Evolutionary conservation across 192 early-diverging fungal species (phyloP).

Genomic region (Dispira simplex): DNA sequence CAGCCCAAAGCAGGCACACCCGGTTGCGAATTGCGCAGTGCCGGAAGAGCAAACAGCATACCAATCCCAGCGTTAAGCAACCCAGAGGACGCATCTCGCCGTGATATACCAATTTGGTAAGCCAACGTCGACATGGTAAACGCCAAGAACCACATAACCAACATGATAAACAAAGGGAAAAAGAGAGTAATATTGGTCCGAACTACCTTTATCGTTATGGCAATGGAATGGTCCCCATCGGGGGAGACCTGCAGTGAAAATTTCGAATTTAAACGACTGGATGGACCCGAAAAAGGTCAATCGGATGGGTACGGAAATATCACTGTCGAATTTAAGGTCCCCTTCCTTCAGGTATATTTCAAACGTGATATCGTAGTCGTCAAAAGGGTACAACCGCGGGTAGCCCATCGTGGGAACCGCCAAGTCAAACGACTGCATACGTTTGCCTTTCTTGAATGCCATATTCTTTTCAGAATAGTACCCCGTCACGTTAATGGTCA

Average conservation of each 20-base stretch:
- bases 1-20: constrained; percentile 8
- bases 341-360: neutral
- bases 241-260: neutral
- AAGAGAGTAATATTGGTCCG: neutral
- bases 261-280: constrained; percentile 1
- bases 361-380: neutral
- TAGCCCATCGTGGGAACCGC: neutral
- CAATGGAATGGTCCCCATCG: neutral
- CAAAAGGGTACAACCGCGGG: neutral
- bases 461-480: neutral
- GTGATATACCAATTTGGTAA: neutral
- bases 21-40: constrained; percentile 1
- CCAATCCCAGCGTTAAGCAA: neutral
- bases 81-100: neutral
- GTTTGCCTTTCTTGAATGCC: neutral
- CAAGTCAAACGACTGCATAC: constrained; percentile 9
- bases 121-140: constrained; percentile 1
- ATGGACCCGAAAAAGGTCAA: neutral
- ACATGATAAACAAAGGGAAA: neutral
- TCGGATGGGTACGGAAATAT: neutral
- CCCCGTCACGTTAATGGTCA: neutral
- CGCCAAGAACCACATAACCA: neutral
- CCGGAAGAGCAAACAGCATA: neutral
- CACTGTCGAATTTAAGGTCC: neutral
- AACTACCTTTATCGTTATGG: neutral